Base-by-base conservation (phyloP, 371 early-diverging fungal genomes). In the Mortierella sp. region DNA sequence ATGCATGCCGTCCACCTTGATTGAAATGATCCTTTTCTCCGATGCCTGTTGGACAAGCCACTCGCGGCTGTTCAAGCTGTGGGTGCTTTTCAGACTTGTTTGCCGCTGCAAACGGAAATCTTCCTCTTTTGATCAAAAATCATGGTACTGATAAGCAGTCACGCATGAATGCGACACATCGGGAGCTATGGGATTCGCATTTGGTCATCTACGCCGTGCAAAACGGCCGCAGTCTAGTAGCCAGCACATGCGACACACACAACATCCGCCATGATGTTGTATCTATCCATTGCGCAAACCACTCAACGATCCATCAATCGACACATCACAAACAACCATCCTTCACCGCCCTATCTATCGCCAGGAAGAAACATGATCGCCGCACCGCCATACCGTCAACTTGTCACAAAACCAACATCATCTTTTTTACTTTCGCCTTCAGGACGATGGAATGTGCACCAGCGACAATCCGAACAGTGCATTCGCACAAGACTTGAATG, bases 41-140 rank as follows among this genome's bases (percentile, higher is more conserved):
- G 42, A 38, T 38, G 42, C 42, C 42, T 38, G 42, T 38, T 38
- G 68, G 38, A 68, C 68, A 68, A 68, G 68, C 68, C 68, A 68
- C 68, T 42, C 11, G 68, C 34, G 24, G 42, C 42, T 38, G 68
- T n/a, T 21, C 21, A 24, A 68, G 24, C 11, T 42, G 68, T 24
- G 68, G 21, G n/a, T 68, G 38, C 68, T 68, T 68, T 68, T 68
- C 68, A 68, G 68, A 10, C 68, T 38, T 42, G 38, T 42, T 68
- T 42, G 68, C 44, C 68, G 73, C 65, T 78, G 78, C 78, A 77
- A 72, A 58, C 73, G 50, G 65, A 60, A 70, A 65, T 74, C 79
- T 74, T 70, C 80, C 80, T 80, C 80, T 80, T 80, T 80, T 80
- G 80, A 80, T 80, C 80, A 76, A 76, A 80, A 75, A 80, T 75